A percentile compares a stretch with the other conserved stretches of the same genome.
phyloP scores from a whole-genome alignment of 1,284 basidiomycete species.

The Moesziomyces sp. region DNA sequence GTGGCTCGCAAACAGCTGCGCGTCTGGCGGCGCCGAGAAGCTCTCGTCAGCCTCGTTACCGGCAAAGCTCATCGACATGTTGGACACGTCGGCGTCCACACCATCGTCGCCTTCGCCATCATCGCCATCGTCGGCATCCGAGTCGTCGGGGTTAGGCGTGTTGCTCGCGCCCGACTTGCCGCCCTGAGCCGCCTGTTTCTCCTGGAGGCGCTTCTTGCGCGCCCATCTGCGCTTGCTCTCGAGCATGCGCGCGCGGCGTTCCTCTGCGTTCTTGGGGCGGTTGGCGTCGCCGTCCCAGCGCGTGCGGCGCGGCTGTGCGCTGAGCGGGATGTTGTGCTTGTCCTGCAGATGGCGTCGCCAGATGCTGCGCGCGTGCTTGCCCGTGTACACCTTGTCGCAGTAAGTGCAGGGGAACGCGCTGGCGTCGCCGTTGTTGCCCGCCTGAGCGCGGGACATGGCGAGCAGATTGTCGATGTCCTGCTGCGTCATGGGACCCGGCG shows the following conservation, averaged over 20 bases:
- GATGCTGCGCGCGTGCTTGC: slow-evolving; percentile 72
- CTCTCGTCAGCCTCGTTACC: slow-evolving; percentile 20
- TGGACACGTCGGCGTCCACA: slow-evolving; percentile 41
- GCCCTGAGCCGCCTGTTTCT: slow-evolving; percentile 51
- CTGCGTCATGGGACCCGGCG: slow-evolving; percentile 35
- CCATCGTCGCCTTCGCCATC: slow-evolving; percentile 36
- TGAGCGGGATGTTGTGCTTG: slow-evolving; percentile 72
- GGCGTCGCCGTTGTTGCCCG: slow-evolving; percentile 42
- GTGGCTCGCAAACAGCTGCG: slow-evolving; percentile 19
- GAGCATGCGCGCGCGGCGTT: slow-evolving; percentile 70
- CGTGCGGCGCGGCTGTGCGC: slow-evolving; percentile 71
- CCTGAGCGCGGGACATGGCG: slow-evolving; percentile 58
- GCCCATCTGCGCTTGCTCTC: slow-evolving; percentile 72
- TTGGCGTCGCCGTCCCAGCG: slow-evolving; percentile 73
- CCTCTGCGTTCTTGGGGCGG: slow-evolving; percentile 71
- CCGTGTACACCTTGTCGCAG: slow-evolving; percentile 71
- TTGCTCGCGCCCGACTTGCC: slow-evolving; percentile 25
- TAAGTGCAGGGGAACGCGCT: slow-evolving; percentile 69
- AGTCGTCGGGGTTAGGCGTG: slow-evolving; percentile 30
- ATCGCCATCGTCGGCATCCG: slow-evolving; percentile 24
- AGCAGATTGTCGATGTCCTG: slow-evolving; percentile 58
- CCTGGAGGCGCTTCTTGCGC: slow-evolving; percentile 69
- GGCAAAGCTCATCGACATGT: slow-evolving; percentile 35
- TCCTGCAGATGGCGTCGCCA: slow-evolving; percentile 73
- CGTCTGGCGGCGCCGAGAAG: slow-evolving; percentile 13